Evolutionary conservation across 2,329 filamentous ascomycete species (phyloP).

Genomic region (Hymenoscyphus repandus): DNA sequence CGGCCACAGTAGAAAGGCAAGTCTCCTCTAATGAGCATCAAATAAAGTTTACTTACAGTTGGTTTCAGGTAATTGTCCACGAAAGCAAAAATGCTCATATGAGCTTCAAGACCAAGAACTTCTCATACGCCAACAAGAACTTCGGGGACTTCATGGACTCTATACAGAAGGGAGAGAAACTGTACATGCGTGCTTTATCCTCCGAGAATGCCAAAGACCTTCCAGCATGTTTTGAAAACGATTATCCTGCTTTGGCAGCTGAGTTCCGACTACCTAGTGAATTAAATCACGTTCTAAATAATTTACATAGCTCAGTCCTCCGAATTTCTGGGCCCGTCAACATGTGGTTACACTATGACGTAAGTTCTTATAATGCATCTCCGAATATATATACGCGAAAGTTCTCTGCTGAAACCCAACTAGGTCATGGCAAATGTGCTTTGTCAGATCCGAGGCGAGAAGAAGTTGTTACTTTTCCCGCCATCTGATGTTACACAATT

Average conservation of each 20-base stretch:
- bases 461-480: slow-evolving; percentile 71
- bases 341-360: slow-evolving; percentile 56
- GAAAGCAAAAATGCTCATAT: slow-evolving; percentile 60
- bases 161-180: slow-evolving; percentile 51
- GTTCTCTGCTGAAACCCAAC: slow-evolving; percentile 13
- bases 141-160: slow-evolving; percentile 64
- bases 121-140: slow-evolving; percentile 63
- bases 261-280: slow-evolving; percentile 67
- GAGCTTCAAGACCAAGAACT: slow-evolving; percentile 82
- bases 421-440: slow-evolving; percentile 84
- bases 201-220: slow-evolving; percentile 59
- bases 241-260: slow-evolving; percentile 63
- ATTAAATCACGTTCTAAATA: slow-evolving; percentile 53
- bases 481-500: slow-evolving; percentile 68
- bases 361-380: not conserved
- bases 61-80: slow-evolving; percentile 64
- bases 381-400: not conserved
- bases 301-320: slow-evolving; percentile 71
- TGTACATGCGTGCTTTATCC: slow-evolving; percentile 79
- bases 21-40: not conserved
- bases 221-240: slow-evolving; percentile 63
- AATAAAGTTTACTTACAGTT: slow-evolving; percentile 8
- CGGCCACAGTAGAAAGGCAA: slow-evolving; percentile 56
- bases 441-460: slow-evolving; percentile 70
- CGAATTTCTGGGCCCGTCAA: slow-evolving; percentile 74